Base-by-base conservation (phyloP, 495 filamentous ascomycete genomes). In the Penicillium desertorum region DNA sequence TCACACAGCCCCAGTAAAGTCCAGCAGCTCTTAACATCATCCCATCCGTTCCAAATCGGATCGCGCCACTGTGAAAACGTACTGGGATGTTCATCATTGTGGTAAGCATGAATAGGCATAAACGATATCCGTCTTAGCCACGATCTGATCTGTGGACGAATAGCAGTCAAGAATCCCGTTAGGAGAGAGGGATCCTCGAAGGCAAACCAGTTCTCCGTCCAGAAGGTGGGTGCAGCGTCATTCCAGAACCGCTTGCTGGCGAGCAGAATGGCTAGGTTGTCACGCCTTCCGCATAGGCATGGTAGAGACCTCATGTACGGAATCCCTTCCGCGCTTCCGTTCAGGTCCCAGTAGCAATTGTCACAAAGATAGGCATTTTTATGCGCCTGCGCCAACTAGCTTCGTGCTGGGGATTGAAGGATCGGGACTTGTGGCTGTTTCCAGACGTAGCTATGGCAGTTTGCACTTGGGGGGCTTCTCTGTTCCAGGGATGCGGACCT, bases 141-240 rank as follows among this genome's bases (percentile, higher is more conserved):
- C 20, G 52, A 51, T 7, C 67, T 46, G 10, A 56, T 54, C n/a
- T 60, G 47, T 2, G 57, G 51, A 14, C 60, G 37, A 10, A 68
- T 47, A 36, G 42, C 54, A 20, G 34, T 20, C 11, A 69, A 22
- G 45, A 71, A 70, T 2, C 61, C 58, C 4, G 27, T 44, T 4
- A 71, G 57, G 0, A 60, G 12, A 16, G 39, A 11, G 0, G 61
- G 59, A 17, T 56, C 52, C 16, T 65, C 63, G 47, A 74, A 73
- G 10, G 62, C 59, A 42, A 74, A 71, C 6, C 54, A 60, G 45
- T 69, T 70, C 27, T 64, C 63, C 2, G 48, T 54, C 57, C 71
- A 73, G 39, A 74, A 64, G 12, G 73, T 45, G n/a, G 43, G 49
- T 11, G 55, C 57, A 4, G 66, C 64, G 34, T 74, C 68, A 1